These are phyloP conservation scores for Lactifluus pinguis DNA, from an alignment of 768 basidiomycete species.

Conservation along the genomic window DNA sequence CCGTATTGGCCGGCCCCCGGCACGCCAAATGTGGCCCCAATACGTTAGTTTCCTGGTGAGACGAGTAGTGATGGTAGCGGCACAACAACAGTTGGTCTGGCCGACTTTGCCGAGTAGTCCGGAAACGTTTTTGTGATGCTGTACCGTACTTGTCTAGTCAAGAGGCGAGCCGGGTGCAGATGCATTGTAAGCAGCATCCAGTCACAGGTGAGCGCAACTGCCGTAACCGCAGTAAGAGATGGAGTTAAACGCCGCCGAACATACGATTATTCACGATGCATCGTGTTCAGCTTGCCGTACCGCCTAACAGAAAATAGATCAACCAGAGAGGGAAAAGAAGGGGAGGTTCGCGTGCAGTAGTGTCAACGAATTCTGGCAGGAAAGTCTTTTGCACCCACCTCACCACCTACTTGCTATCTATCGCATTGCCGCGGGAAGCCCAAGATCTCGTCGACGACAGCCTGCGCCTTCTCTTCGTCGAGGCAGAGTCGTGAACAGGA, in stretches of 20 bases:
- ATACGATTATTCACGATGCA: constrained; percentile 77
- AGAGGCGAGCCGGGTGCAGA: constrained; percentile 39
- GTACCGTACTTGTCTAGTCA: too few species aligned
- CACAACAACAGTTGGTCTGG: constrained; percentile 76
- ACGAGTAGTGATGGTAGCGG: constrained; percentile 64
- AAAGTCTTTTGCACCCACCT: constrained; percentile 78
- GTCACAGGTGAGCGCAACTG: constrained; percentile 73
- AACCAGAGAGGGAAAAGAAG: neutral
- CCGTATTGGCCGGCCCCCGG: constrained; percentile 33
- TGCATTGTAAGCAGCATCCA: constrained; percentile 82
- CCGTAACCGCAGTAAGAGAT: neutral
- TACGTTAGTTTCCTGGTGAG: constrained; percentile 56
- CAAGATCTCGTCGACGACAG: constrained; percentile 66
- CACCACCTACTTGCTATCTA: constrained; percentile 55
- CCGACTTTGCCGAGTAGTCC: constrained; percentile 85
- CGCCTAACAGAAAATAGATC: constrained; percentile 34
- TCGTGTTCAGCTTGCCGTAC: constrained; percentile 66
- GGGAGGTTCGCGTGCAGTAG: constrained; percentile 51
- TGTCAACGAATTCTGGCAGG: constrained; percentile 66
- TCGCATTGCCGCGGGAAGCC: constrained; percentile 59
- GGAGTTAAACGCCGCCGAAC: constrained; percentile 14
- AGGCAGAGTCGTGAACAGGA: constrained; percentile 36
- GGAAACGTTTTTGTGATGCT: constrained; percentile 22
- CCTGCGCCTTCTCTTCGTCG: constrained; percentile 57
- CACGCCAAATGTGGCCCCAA: constrained; percentile 68